A percentile compares a stretch with the other conserved stretches of the same genome.
Evolutionary conservation across 75 land plant species (phyloP).

Genomic region (Sequoia sempervirens): DNA sequence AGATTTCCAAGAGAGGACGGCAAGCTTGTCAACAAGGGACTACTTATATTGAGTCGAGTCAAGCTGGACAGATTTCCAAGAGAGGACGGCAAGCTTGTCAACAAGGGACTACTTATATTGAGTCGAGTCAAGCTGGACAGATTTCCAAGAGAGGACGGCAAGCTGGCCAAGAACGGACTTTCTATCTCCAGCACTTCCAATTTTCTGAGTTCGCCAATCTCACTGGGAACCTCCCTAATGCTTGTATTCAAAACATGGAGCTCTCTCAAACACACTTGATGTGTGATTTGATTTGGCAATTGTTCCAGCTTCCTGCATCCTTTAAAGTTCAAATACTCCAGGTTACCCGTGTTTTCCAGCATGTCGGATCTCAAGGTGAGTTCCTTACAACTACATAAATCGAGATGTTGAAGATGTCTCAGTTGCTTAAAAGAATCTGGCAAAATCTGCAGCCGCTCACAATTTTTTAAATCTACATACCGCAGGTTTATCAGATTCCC

Average conservation of each 20-base stretch:
- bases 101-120: background rate
- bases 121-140: too few relatives aligned
- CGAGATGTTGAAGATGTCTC: background rate
- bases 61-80: too few relatives aligned
- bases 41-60: background rate
- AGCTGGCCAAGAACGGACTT: too few relatives aligned
- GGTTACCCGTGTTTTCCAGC: background rate
- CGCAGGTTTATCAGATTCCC: background rate
- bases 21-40: background rate
- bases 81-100: too few relatives aligned
- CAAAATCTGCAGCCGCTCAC: background rate
- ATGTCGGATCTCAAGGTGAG: background rate
- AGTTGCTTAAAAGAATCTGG: background rate
- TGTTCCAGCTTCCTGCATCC: background rate
- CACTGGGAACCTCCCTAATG: background rate
- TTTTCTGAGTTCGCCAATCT: background rate
- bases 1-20: too few relatives aligned
- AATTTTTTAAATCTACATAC: background rate
- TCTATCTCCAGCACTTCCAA: background rate
- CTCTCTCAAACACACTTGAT: background rate
- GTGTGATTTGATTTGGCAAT: background rate
- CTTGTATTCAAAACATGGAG: background rate
- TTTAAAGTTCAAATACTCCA: background rate
- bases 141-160: too few relatives aligned
- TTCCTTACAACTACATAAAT: background rate